Base-by-base conservation (phyloP, 1,284 basidiomycete genomes). In the Cutaneotrichosporon sp. region DNA sequence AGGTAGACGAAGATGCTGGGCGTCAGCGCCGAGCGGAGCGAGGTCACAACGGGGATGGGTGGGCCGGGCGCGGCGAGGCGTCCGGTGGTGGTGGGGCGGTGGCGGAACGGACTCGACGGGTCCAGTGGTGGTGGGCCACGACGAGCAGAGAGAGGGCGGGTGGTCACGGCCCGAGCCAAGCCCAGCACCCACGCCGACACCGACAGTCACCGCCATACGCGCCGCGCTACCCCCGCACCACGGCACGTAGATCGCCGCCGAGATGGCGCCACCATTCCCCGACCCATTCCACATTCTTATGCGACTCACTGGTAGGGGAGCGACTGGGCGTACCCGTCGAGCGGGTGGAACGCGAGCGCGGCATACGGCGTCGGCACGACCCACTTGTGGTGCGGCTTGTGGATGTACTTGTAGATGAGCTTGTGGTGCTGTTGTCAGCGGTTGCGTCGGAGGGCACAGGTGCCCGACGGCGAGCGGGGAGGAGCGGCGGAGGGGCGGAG, bases 331-430 rank as follows among this genome's bases (percentile, higher is more conserved):
- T 92, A 99, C 2, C 95, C 95, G 79, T 99, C 95, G 22, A 98
- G 77, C 0, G 93, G 92, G 81, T 99, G 94, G 87, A 99, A 99
- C 0, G 95, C 95, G 76, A 97, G 90, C 36, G 94, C 95, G 25
- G 97, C 92, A 72, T 91, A 99, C 0, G 95, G 95, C 0, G 95
- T 97, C 7, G 95, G 95, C 60, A 99, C 92, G 69, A 98, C 84
- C 97, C 97, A 99, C 81, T 92, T 97, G 85, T 99, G 95, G 80
- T 99, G 95, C 0, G 95, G 92, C 80, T 97, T 97, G 81, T 97
- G 95, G 55, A 97, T 72, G 69, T 85, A 83, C 80, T 95, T 98
- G 84, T 99, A 99, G 62, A 97, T 75, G 25, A 84, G 64, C 0
- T 95, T 95, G 67, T 91, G 84, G 77, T 99, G 95, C 62, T 50